Evolutionary conservation across 1,139 yeast species (phyloP), one percentile per base, ranked within the genome.

Genomic region (Blastobotrys proliferans): DNA sequence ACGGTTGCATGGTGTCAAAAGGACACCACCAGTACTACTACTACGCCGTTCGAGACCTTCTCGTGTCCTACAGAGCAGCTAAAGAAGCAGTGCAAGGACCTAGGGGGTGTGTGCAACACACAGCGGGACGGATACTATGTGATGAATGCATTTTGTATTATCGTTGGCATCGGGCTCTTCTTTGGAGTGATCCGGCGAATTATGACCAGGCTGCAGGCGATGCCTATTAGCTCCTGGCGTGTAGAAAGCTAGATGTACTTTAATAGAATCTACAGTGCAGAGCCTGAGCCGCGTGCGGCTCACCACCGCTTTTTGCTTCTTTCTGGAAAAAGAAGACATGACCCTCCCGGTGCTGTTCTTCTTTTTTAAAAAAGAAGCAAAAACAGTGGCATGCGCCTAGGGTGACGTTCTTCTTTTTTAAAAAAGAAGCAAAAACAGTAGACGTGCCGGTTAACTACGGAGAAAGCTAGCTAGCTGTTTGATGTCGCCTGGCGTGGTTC

Each of bases 71-170:
- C 61, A 2, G 69, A 71, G 34, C 62, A 58, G 3, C 64, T 59
- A 48, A 80, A 76, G 55, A 68, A 68, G 22, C 55, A 64, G 44
- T 86, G 95, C 61, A 63, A 61, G 5, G 60, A 54, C 11, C 46
- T 65, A 1, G 81, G 79, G 1, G 96, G 96, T 0, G 50, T 48
- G 2, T 77, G 87, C 53, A 54, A 58, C 1, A 65, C 77, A 3
- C 47, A 74, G 1, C 70, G 76, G 45, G 98, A 92, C 63, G 98
- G 98, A 0, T 92, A 88, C 64, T 87, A 82, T 60, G 73, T 77
- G 41, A 82, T 94, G 40, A 90, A 87, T 58, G 47, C 77, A 5
- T 46, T 87, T 10, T 90, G 97, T 63, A 76, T 90, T 3, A 40
- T 62, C 0, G 48, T 84, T 32, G 97, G 97, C 1, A 47, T 82